A percentile compares a stretch with the other conserved stretches of the same genome.
Conservation (phyloP, 2,329 filamentous ascomycete genomes). For the Trichoderma polysporum region DNA sequence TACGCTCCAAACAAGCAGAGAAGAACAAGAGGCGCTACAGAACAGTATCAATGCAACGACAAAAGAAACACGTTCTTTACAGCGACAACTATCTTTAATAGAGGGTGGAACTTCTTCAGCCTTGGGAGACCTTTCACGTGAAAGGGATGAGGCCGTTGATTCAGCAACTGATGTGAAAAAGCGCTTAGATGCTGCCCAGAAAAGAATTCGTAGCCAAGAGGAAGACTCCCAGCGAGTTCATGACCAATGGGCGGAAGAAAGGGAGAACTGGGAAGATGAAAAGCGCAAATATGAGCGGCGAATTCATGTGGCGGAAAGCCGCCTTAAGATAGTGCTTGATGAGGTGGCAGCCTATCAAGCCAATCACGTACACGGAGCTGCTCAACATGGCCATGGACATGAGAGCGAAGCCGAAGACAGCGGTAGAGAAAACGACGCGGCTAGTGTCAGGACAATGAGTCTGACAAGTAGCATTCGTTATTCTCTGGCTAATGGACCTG, state of each 20-base stretch:
- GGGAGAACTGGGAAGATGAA: constrained; percentile 80
- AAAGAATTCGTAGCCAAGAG: constrained; percentile 74
- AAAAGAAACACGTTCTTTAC: constrained; percentile 77
- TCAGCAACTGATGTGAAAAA: constrained; percentile 69
- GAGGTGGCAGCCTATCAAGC: constrained; percentile 75
- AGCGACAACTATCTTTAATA: constrained; percentile 80
- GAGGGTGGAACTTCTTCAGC: constrained; percentile 88
- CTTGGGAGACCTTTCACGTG: constrained; percentile 76
- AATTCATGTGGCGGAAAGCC: constrained; percentile 84
- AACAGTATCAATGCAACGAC: constrained; percentile 59
- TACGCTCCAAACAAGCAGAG: constrained; percentile 66
- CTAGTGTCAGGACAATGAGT: constrained; percentile 71
- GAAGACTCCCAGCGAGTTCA: constrained; percentile 79
- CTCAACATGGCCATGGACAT: constrained; percentile 38
- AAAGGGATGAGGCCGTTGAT: constrained; percentile 82
- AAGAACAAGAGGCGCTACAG: constrained; percentile 72
- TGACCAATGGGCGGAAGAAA: constrained; percentile 79
- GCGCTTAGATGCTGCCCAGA: constrained; percentile 75
- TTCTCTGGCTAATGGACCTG: constrained; percentile 64
- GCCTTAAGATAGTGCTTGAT: constrained; percentile 79
- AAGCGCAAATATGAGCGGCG: constrained; percentile 79
- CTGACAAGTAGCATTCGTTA: constrained; percentile 71
- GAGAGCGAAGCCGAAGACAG: constrained; percentile 63
- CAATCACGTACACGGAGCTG: constrained; percentile 43
- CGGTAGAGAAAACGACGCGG: constrained; percentile 66